phyloP scores from a whole-genome alignment of 1,139 yeast genomes.

The Hansenula lynferdii region DNA sequence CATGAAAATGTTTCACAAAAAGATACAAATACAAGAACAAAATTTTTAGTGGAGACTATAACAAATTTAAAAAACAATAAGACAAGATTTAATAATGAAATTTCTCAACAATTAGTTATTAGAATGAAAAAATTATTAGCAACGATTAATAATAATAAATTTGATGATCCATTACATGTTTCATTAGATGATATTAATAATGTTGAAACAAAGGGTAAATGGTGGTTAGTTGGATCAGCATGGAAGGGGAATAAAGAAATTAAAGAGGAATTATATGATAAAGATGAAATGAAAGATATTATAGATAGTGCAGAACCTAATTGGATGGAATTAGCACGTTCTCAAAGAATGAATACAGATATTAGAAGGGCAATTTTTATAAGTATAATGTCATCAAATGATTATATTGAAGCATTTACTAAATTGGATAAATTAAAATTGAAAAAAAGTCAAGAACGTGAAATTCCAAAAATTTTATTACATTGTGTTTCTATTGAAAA shows the following conservation, averaged over 20 bases:
- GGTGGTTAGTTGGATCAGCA: conserved; percentile 99
- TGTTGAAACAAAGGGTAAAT: conserved; percentile 78
- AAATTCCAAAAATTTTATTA: conserved; percentile 76
- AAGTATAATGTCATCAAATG: conserved; percentile 93
- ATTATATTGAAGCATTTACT: conserved; percentile 81
- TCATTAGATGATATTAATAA: conserved; percentile 75
- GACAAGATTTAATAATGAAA: conserved; percentile 39
- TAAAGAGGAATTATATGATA: conserved; percentile 16
- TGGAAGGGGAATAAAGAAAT: conserved; percentile 64
- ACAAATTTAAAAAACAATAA: conserved; percentile 85
- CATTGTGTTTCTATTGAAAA: conserved; percentile 87
- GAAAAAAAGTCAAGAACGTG: conserved; percentile 80
- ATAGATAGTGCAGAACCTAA: conserved; percentile 46
- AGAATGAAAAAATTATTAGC: conserved; percentile 68
- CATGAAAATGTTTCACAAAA: conserved; percentile 42
- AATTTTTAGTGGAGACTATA: conserved; percentile 80
- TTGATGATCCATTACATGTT: conserved; percentile 78
- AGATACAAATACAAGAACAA: conserved; percentile 60
- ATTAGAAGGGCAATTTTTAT: conserved; percentile 90
- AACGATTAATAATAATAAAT: conserved; percentile 36
- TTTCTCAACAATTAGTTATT: conserved; percentile 42
- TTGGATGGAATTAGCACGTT: conserved; percentile 82
- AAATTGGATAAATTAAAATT: conserved; percentile 76
- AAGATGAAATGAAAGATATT: conserved; percentile 23
- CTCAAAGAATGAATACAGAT: conserved; percentile 94